Base-by-base conservation (phyloP, 1,284 basidiomycete genomes). In the Apiotrichum sp. region DNA sequence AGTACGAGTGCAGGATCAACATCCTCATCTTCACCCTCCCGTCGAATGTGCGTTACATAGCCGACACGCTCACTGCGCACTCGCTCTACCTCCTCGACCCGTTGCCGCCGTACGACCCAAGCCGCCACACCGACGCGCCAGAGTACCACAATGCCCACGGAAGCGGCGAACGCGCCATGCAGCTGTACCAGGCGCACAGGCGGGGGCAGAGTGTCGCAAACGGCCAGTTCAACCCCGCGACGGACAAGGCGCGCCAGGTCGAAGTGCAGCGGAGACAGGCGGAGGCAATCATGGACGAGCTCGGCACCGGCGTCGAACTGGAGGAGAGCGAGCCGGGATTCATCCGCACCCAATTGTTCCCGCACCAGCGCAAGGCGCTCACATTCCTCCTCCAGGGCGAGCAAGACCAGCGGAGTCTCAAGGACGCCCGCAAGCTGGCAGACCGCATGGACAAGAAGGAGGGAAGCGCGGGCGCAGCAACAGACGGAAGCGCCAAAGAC, bases 311-410 rank as follows among this genome's bases (percentile, higher is more conserved):
- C 31, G 89, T 89, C 60, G 92, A 95, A 64, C 78, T 98, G 29
- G 77, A 80, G 13, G 89, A 95, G 74, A 89, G 88, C 13, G 86
- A 93, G 71, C 84, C 93, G 53, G 80, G 88, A 88, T 85, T 91
- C 67, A 84, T 98, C 59, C 86, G 85, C 38, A 96, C 96, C n/a
- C 81, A 77, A 45, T 80, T 99, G 7, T 98, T 98, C 75, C 89
- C 93, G 14, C 96, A 99, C 78, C 96, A 99, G 78, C 95, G 95
- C 78, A 95, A 96, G 75, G 96, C 93, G 29, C 80, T 99, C 29
- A 92, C 93, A 0, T 99, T 99, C 76, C 78, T 99, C 48, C 80
- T 98, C n/a, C 90, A 95, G 67, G 84, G 93, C 41, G 96, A 99
- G 75, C 66, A 71, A 45, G 76, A 78, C 53, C 64, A 60, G 42